phyloP scores from a whole-genome alignment of 768 basidiomycete species.

The Fomitopsis serialis region DNA sequence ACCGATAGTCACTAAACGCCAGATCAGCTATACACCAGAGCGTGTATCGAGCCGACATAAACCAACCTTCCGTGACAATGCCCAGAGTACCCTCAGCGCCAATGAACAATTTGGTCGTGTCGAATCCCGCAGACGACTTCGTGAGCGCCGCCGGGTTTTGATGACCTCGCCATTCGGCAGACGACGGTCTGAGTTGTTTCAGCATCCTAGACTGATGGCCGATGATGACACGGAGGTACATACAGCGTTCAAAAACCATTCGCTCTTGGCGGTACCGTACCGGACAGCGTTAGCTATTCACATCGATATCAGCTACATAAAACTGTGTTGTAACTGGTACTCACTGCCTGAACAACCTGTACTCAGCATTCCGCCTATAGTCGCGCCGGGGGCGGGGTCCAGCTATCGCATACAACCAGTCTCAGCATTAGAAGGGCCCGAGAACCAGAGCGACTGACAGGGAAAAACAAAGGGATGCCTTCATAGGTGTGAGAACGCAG shows the following conservation, averaged over 20 bases:
- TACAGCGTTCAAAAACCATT: constrained; percentile 83
- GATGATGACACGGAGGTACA: constrained; percentile 25
- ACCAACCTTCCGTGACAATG: constrained; percentile 77
- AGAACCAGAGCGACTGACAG: neutral
- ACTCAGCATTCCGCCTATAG: constrained; percentile 81
- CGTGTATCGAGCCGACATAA: neutral
- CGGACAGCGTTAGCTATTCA: constrained; percentile 56
- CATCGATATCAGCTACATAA: neutral
- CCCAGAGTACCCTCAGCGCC: constrained; percentile 89
- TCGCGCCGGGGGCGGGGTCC: constrained; percentile 75
- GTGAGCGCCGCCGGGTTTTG: constrained; percentile 72
- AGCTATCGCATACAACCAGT: constrained; percentile 36
- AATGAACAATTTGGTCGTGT: constrained; percentile 82
- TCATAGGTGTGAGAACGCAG: neutral
- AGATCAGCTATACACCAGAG: neutral
- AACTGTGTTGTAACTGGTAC: neutral
- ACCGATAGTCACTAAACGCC: constrained; percentile 62
- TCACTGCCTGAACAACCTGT: constrained; percentile 84
- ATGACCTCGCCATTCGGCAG: constrained; percentile 80
- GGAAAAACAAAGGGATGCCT: constrained; percentile 59
- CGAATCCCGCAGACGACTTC: constrained; percentile 90
- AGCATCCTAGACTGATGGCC: neutral
- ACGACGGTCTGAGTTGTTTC: constrained; percentile 65
- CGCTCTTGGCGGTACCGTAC: constrained; percentile 83
- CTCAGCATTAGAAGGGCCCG: neutral